Conservation (phyloP, 1,139 yeast genomes). For the Chernovozyma sophiae-reginae region DNA sequence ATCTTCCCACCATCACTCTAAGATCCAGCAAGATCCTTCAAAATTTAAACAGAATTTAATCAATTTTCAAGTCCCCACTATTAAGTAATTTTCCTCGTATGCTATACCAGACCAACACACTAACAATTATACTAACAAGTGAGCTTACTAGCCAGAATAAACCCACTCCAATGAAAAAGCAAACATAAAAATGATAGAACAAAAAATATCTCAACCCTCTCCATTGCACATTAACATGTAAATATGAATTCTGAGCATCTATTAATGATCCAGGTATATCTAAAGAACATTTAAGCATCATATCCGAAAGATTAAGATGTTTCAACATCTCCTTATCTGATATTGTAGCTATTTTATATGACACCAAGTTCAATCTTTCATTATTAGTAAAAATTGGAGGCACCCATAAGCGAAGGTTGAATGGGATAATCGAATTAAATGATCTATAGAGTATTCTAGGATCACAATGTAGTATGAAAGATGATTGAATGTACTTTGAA, state of each 20-base stretch:
- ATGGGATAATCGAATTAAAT: constrained; percentile 34
- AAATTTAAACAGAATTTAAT: too few species aligned
- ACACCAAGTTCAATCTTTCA: constrained; percentile 9
- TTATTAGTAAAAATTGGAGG: constrained; percentile 31
- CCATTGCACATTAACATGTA: constrained; percentile 34
- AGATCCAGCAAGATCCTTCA: too few species aligned
- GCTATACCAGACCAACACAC: constrained; percentile 14
- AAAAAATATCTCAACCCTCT: constrained; percentile 57
- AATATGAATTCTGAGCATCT: constrained; percentile 9
- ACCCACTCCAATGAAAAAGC: constrained; percentile 48
- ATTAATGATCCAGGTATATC: not conserved
- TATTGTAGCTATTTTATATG: not conserved
- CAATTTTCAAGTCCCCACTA: too few species aligned
- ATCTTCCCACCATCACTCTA: too few species aligned
- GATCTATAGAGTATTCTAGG: constrained; percentile 22
- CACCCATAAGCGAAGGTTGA: constrained; percentile 32
- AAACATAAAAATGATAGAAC: constrained; percentile 42
- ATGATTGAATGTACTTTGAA: constrained; percentile 6
- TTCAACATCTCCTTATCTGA: constrained; percentile 1
- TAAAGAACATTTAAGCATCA: not conserved
- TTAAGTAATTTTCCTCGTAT: not conserved
- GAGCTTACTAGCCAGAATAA: constrained; percentile 47
- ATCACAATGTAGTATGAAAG: constrained; percentile 27
- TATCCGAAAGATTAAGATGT: not conserved
- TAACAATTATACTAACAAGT: constrained; percentile 22